Percentiles rank a stretch among this genome's conserved stretches.
Evolutionary conservation across 2,329 filamentous ascomycete genomes (phyloP).

Genomic region (Verticillium longisporum): DNA sequence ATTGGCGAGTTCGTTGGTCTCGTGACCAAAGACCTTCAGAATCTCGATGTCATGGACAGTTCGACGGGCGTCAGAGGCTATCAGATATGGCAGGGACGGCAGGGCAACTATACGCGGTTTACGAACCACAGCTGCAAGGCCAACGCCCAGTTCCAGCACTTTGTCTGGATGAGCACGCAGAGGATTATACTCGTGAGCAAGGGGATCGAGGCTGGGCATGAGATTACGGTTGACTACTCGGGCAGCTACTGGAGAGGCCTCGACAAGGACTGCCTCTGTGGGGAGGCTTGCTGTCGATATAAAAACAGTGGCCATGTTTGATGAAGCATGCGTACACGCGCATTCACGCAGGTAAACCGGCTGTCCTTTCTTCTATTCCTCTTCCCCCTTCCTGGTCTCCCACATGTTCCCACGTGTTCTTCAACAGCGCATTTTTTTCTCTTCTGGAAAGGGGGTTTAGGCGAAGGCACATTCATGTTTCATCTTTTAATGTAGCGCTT

Average conservation of each 20-base stretch:
- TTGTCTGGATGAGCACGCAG: constrained; percentile 49
- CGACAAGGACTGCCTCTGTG: constrained; percentile 48
- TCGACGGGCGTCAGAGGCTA: constrained; percentile 30
- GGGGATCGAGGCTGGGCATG: constrained; percentile 42
- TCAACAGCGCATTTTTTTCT: neutral
- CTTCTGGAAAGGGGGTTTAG: neutral
- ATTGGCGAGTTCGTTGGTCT: constrained; percentile 50
- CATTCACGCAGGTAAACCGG: neutral
- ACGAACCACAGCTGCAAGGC: constrained; percentile 54
- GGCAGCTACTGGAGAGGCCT: constrained; percentile 50
- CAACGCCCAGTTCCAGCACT: constrained; percentile 49
- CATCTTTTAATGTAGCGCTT: neutral
- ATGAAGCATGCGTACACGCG: neutral
- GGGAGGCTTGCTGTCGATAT: constrained; percentile 44
- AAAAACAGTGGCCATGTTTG: constrained; percentile 5
- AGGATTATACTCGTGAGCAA: constrained; percentile 48
- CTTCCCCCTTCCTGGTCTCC: neutral
- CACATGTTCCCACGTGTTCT: neutral
- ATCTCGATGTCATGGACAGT: constrained; percentile 48
- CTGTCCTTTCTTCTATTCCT: too few species aligned
- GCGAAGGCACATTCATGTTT: too few species aligned
- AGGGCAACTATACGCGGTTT: constrained; percentile 52
- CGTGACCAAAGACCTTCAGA: constrained; percentile 42
- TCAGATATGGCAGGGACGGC: constrained; percentile 50
- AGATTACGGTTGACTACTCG: constrained; percentile 53